Base-by-base conservation (phyloP, 495 filamentous ascomycete genomes). In the Aspergillus baeticus region DNA sequence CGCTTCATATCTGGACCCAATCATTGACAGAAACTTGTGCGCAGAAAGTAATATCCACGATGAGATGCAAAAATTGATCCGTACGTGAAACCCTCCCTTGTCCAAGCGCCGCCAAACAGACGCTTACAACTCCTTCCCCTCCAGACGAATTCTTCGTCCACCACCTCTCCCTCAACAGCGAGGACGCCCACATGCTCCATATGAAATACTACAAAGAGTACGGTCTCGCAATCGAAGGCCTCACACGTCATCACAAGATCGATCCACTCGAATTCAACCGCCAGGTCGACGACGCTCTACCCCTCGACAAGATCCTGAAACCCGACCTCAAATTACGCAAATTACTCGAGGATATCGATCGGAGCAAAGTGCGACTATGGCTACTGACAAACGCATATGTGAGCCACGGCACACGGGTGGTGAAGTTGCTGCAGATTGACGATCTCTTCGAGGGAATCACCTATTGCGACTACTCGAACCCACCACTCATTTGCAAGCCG, bases 381-480 rank as follows among this genome's bases (percentile, higher is more conserved):
- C 81, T 99, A 3, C 84, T 99, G 55, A 99, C 95, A 0, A 99
- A 99, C 65, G 95, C 95, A 36, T 96, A 97, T 64, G 72, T 96
- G 59, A 98, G 77, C 39, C 95, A 99, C 64, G 95, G 82, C 6
- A 84, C 81, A 58, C 73, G 92, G 17, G 94, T 99, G 7, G 81
- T 98, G 14, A 84, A 79, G 59, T 68, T 99, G 23, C 77, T 99
- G 3, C 86, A 81, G 23, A 70, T 98, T 17, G 91, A 95, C 11
- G 91, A 95, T 69, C 71, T 91, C 22, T 98, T 98, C 68, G 93
- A 96, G 61, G 93, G 93, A 0, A 78, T 97, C 55, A 97, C 94
- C 0, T 97, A 84, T 63, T 98, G 94, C 64, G 89, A 98, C 67
- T 98, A 97, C 70, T 73, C 68, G 35, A 60, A 79, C 10, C 63